Base-by-base conservation (phyloP, 202 grass and related monocot species). In the Saccharum hybrid region DNA sequence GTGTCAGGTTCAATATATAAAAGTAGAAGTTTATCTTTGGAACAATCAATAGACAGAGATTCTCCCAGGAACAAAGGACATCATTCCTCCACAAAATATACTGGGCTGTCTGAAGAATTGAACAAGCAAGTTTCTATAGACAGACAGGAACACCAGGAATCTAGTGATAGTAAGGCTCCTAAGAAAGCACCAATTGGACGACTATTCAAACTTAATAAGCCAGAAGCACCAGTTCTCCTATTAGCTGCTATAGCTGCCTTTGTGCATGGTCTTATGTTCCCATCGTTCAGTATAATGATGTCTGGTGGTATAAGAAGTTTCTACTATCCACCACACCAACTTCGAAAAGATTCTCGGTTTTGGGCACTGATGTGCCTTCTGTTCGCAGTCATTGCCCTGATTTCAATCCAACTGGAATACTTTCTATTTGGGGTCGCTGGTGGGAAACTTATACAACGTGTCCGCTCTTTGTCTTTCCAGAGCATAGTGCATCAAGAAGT, bases 401-500 rank as follows among this genome's bases (percentile, higher is more conserved):
- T 88, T 68, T 79, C 82, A 18, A 76, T 93, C 45, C 88, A 88
- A 31, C 3, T 91, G 13, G 84, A 98, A 77, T 94, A 70, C 51
- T 93, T 91, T 68, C 81, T 94, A 19, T 98, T 98, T 46, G 92
- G 90, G 41, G 28, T 98, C 15, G 95, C 92, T 5, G 92, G 92
- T 22, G 95, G 90, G 16, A 94, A 91, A 80, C 88, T 98, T 22
- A 77, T 98, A 41, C 83, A 91, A n/a, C 88, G 89, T 59, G 87
- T 98, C 19, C 92, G 87, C 34, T 84, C 80, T 73, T 64, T 91
- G 73, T 85, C 90, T 59, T 98, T 94, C 75, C 77, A 77, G 69
- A 94, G 80, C 41, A 88, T 94, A 39, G 62, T 98, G 60, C 84
- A 82, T 60, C 92, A 94, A 86, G 95, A 98, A 66, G 80, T 94